Evolutionary conservation across 352 stramenopile species (phyloP).

Genomic region (Phytopythium mirpurense): DNA sequence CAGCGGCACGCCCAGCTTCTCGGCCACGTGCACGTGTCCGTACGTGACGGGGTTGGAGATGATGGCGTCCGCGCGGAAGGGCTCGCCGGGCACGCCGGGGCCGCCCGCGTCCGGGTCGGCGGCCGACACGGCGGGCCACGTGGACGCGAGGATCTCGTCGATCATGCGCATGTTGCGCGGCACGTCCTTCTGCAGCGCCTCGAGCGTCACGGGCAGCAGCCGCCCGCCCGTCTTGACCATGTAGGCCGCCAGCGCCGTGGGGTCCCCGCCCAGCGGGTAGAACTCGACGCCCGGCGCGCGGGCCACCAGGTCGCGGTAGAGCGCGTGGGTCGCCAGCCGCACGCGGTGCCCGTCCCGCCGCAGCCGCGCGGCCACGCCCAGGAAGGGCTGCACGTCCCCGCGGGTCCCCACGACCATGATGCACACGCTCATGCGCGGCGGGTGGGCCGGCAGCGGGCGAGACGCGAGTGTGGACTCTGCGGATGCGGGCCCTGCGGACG

Average conservation of each 20-base stretch:
- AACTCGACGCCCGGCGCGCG: constrained; percentile 65
- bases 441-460: background rate
- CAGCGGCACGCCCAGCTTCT: constrained; percentile 89
- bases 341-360: constrained; percentile 83
- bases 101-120: constrained; percentile 60
- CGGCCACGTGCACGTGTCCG: constrained; percentile 89
- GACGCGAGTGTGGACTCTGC: too few relatives aligned
- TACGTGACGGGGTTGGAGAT: constrained; percentile 92
- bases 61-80: constrained; percentile 88
- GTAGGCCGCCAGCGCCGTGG: constrained; percentile 76
- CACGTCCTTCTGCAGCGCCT: constrained; percentile 54
- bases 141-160: constrained; percentile 78
- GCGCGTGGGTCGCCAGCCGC: constrained; percentile 84
- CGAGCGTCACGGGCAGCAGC: constrained; percentile 58
- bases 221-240: constrained; percentile 87
- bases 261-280: constrained; percentile 60
- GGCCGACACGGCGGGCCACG: constrained; percentile 80
- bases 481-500: too few relatives aligned
- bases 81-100: constrained; percentile 22
- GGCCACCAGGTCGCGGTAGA: constrained; percentile 80
- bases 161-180: constrained; percentile 87
- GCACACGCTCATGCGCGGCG: constrained; percentile 57
- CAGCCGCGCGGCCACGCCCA: constrained; percentile 67
- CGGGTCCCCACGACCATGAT: constrained; percentile 82
- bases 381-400: constrained; percentile 71